These are phyloP conservation scores for Paspalum notatum DNA, from an alignment of 176 grass and related monocot genomes.

Conservation along the genomic window DNA sequence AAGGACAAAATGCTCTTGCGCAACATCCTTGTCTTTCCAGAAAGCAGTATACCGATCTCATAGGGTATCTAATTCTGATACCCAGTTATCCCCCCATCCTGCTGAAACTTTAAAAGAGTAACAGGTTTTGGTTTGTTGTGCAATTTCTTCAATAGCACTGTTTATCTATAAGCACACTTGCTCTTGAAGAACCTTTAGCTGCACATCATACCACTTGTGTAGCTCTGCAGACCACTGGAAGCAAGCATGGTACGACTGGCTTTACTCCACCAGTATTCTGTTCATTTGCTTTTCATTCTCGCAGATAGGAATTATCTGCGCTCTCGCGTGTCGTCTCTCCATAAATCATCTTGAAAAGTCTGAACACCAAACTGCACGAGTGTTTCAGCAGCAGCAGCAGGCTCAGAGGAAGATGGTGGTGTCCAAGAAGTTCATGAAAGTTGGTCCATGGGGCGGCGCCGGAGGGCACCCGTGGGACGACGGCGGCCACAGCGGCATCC, in stretches of 20 bases:
- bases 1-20: conserved; percentile 27
- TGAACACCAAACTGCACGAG: background rate
- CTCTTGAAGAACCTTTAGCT: conserved; percentile 4
- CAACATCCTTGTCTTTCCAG: conserved; percentile 31
- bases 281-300: background rate
- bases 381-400: conserved; percentile 11
- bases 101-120: conserved; percentile 17
- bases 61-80: conserved; percentile 23
- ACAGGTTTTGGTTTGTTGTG: background rate
- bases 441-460: conserved; percentile 55
- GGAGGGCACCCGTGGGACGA: conserved; percentile 51
- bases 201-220: background rate
- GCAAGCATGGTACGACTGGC: conserved; percentile 37
- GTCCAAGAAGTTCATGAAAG: conserved; percentile 56
- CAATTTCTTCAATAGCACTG: background rate
- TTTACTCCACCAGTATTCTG: background rate
- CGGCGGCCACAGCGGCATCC: conserved; percentile 51
- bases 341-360: background rate
- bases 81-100: conserved; percentile 2
- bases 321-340: background rate
- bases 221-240: background rate
- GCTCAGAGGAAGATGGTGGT: conserved; percentile 43
- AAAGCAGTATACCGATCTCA: background rate
- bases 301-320: conserved; percentile 4
- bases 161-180: background rate